Base-by-base conservation (phyloP, 2,329 filamentous ascomycete genomes). In the Arthrobotrys pseudoclavata region DNA sequence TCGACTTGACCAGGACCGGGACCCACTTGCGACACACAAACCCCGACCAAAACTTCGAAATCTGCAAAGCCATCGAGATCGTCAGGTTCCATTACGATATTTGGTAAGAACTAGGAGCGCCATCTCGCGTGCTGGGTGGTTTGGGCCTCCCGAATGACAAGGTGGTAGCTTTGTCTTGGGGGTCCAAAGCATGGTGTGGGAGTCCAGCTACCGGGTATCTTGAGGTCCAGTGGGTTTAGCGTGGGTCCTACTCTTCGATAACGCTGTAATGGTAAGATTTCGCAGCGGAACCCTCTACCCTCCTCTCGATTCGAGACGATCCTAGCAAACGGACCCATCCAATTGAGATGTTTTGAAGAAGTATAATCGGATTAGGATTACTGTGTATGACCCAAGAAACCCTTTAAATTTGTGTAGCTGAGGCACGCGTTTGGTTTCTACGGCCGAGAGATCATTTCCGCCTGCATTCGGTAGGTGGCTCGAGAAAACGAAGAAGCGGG, bases 181-280 rank as follows among this genome's bases (percentile, higher is more conserved):
- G n/a, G 24, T 5, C 2, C 42, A 37, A 7, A 26, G 7, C 50
- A 42, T 60, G 66, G 68, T 71, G 68, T 70, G 67, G 67, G 67
- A 63, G 68, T 71, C 68, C 57, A 45, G 68, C 22, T 31, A 71
- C 68, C 68, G 64, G 68, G 68, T 71, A 57, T 63, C 15, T 55
- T 34, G 15, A 40, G 29, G 15, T 9, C n/a, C 18, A 37, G 31
- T 22, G 31, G 40, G 31, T 40, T 31, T 34, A 55, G 50, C 31
- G 52, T 40, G 29, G 15, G 18, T 26, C 15, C 18, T 34, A 4
- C 34, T 31, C n/a, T 45, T 45, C 24, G 22, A 62, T 62, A 18
- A 61, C 7, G 18, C 3, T 18, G n/a, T 26, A n/a, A 62, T 45
- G 1, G 15, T 31, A 29, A 47, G 22, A 47, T 47, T 62, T 26